Conservation (phyloP, 2,329 filamentous ascomycete species). For the Emericellopsis atlantica region DNA sequence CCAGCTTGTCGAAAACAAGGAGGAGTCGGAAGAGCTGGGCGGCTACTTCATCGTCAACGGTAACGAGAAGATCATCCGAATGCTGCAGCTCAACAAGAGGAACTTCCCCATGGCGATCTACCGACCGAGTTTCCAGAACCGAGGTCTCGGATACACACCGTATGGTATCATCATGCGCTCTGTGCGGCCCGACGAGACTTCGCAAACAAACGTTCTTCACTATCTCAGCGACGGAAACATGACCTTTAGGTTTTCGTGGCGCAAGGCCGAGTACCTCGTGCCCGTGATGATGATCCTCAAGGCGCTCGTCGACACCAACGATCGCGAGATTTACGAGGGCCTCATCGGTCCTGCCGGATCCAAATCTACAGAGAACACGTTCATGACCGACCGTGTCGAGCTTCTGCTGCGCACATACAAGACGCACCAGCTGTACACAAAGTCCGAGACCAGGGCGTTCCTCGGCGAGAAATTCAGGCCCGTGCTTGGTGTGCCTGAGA, state of each 20-base stretch:
- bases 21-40: conserved; percentile 91
- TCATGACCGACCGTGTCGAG: conserved; percentile 90
- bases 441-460: conserved; percentile 70
- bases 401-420: conserved; percentile 89
- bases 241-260: conserved; percentile 94
- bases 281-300: conserved; percentile 96
- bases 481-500: conserved; percentile 72
- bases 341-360: conserved; percentile 68
- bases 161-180: conserved; percentile 86
- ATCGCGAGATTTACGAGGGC: conserved; percentile 91
- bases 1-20: conserved; percentile 72
- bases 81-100: conserved; percentile 78
- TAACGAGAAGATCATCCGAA: conserved; percentile 90
- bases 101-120: conserved; percentile 95
- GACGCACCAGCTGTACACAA: conserved; percentile 71
- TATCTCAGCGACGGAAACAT: conserved; percentile 94
- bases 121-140: conserved; percentile 77
- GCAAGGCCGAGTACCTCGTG: conserved; percentile 93
- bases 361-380: conserved; percentile 74
- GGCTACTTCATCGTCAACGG: conserved; percentile 98
- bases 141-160: conserved; percentile 77
- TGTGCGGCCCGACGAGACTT: conserved; percentile 93
- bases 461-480: conserved; percentile 85
- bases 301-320: conserved; percentile 88
- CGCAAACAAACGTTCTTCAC: conserved; percentile 92